These are phyloP conservation scores for Zygosaccharomyces lentus DNA, from an alignment of 805 yeast species.

Conservation along the genomic window DNA sequence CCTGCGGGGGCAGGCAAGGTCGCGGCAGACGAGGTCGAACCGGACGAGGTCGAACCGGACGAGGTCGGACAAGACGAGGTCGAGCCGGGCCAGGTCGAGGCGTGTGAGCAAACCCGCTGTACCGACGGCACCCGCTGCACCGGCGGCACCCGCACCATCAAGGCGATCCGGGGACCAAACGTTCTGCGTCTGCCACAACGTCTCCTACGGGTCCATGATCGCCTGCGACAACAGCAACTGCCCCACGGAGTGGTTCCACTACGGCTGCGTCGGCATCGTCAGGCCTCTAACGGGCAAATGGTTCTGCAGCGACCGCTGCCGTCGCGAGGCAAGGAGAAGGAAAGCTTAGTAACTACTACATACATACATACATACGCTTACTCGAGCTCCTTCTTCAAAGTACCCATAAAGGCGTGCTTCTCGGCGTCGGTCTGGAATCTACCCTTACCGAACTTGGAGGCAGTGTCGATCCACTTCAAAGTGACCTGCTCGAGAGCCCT, in stretches of 20 bases:
- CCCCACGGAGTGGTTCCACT: slow-evolving; percentile 74
- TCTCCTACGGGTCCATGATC: slow-evolving; percentile 72
- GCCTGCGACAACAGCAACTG: slow-evolving; percentile 84
- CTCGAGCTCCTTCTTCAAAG: slow-evolving; percentile 91
- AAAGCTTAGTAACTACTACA: slow-evolving; percentile 1
- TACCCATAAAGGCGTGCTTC: slow-evolving; percentile 99
- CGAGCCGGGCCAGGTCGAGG: neutral
- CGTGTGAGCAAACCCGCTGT: slow-evolving; percentile 3
- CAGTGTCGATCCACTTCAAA: slow-evolving; percentile 99
- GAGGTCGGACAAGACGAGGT: neutral
- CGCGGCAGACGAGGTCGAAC: neutral
- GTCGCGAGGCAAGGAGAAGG: slow-evolving; percentile 12
- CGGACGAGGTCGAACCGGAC: neutral
- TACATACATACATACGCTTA: slow-evolving; percentile 30
- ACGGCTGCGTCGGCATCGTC: slow-evolving; percentile 65
- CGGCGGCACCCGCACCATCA: neutral
- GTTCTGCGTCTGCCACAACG: slow-evolving; percentile 47
- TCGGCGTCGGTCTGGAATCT: slow-evolving; percentile 99
- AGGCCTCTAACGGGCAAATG: slow-evolving; percentile 62
- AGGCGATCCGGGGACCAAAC: slow-evolving; percentile 19
- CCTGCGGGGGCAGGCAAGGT: slow-evolving; percentile 4
- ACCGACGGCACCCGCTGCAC: neutral
- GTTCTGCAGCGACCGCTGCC: slow-evolving; percentile 57
- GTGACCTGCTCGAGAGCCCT: slow-evolving; percentile 92
- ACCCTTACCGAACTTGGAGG: slow-evolving; percentile 99